phyloP scores from a whole-genome alignment of 768 basidiomycete genomes.

The Hortiboletus flavorubellus region DNA sequence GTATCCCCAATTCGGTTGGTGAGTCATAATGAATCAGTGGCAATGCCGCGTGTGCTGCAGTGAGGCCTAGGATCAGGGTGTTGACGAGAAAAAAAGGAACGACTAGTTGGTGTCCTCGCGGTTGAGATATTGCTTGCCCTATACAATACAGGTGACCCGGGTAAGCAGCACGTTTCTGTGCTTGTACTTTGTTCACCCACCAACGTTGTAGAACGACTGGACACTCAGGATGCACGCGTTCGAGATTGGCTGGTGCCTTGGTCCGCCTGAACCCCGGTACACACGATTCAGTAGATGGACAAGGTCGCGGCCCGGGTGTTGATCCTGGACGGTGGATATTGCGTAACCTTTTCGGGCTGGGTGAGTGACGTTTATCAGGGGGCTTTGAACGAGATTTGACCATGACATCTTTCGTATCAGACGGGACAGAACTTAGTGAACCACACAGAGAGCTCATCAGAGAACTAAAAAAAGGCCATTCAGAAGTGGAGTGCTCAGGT shows the following conservation, averaged over 20 bases:
- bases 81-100: slow-evolving; percentile 8
- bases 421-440: not conserved
- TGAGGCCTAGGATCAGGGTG: slow-evolving; percentile 15
- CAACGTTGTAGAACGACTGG: slow-evolving; percentile 3
- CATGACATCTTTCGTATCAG: slow-evolving; percentile 1
- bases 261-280: not conserved
- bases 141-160: not conserved
- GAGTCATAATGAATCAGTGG: no score
- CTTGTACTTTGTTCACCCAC: not conserved
- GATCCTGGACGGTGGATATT: slow-evolving; percentile 4
- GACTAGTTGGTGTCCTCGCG: slow-evolving; percentile 18
- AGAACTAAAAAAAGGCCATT: slow-evolving; percentile 5
- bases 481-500: slow-evolving; percentile 3
- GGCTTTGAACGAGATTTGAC: not conserved
- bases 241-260: slow-evolving; percentile 18
- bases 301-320: not conserved
- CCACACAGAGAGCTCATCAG: slow-evolving; percentile 10
- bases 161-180: not conserved
- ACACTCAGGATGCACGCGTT: slow-evolving; percentile 4
- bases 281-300: not conserved
- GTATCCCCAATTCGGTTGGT: not conserved
- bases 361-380: slow-evolving; percentile 1
- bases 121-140: slow-evolving; percentile 19
- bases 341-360: slow-evolving; percentile 15
- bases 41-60: not conserved